These are phyloP conservation scores for Leptodontidium sp. DNA, from an alignment of 2,329 filamentous ascomycete genomes.

Conservation along the genomic window DNA sequence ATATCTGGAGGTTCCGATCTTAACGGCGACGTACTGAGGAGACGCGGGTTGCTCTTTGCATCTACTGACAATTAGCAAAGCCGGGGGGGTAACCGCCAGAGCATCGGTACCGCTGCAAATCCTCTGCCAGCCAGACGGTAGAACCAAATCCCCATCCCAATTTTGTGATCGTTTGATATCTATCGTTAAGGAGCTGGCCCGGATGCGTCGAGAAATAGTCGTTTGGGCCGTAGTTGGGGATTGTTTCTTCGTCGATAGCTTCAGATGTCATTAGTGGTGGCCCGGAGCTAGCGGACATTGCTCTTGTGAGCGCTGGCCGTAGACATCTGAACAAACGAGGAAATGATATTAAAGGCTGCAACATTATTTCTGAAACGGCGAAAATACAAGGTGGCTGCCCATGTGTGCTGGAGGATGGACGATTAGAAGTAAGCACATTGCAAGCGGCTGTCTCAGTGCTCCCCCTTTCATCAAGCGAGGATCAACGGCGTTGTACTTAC, in stretches of 20 bases:
- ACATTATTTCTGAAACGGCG: conserved; percentile 1
- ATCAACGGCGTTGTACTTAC: no score
- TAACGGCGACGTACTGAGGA: conserved; percentile 6
- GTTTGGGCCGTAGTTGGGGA: conserved; percentile 1
- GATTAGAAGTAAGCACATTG: background rate
- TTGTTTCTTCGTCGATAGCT: conserved; percentile 15
- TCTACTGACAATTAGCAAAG: background rate
- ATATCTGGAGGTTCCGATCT: conserved; percentile 8
- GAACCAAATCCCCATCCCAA: conserved; percentile 10
- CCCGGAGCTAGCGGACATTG: background rate
- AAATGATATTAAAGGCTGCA: background rate
- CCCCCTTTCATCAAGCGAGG: no score
- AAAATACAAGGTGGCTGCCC: background rate
- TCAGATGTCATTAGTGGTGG: conserved; percentile 1
- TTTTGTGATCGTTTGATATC: conserved; percentile 17
- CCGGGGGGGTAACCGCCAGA: background rate
- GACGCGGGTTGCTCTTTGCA: conserved; percentile 1
- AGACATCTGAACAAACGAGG: conserved; percentile 1
- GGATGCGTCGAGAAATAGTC: conserved; percentile 11
- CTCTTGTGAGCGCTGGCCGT: conserved; percentile 11
- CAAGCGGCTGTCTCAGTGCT: background rate
- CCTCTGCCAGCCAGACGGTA: conserved; percentile 15
- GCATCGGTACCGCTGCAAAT: conserved; percentile 8
- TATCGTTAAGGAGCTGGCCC: conserved; percentile 1
- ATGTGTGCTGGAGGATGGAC: background rate